Base-by-base conservation (phyloP, 1,139 yeast species). In the Geotrichum restrictum region DNA sequence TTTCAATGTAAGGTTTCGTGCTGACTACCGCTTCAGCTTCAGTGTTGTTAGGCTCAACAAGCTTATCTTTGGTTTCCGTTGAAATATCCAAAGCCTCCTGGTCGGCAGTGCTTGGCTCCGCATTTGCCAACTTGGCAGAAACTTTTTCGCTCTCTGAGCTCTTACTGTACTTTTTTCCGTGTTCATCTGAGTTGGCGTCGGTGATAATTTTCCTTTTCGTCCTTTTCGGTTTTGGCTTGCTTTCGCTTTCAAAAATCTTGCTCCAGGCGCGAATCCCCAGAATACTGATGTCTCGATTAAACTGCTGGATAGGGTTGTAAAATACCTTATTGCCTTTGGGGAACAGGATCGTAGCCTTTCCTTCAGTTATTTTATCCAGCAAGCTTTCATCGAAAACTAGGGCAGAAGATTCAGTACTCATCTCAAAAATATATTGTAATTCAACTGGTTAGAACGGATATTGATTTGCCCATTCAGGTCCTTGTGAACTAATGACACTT, bases 271-370 rank as follows among this genome's bases (percentile, higher is more conserved):
- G 79, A 59, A 93, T 91, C 8, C 88, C 91, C 63, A 86, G 74
- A 5, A 88, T 85, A 57, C 96, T 86, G 51, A 93, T 72, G 67
- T 93, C 99, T 62, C 99, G 78, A 67, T 93, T 93, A 70, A 91
- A 93, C 69, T 91, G 98, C 69, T 93, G 99, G 56, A 93, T 87
- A 4, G 95, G 98, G 66, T 93, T 93, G 72, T 94, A 93, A 65
- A 93, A 93, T 10, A 93, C 98, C 61, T 83, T 84, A 56, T 84
- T 84, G 62, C 81, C 80, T 64, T 83, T 79, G 3, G 95, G 93
- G 56, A 85, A 85, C 47, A 88, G 74, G 52, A 91, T 82, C 31
- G 81, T 78, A 5, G 97, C 96, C 56, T 77, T 74, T 1, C 98
- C 98, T 68, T 91, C 98, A 33, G 76, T 78, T 45, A 85, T 81